phyloP scores from a whole-genome alignment of 805 yeast species.

The Barnettozyma wickerhamii region DNA sequence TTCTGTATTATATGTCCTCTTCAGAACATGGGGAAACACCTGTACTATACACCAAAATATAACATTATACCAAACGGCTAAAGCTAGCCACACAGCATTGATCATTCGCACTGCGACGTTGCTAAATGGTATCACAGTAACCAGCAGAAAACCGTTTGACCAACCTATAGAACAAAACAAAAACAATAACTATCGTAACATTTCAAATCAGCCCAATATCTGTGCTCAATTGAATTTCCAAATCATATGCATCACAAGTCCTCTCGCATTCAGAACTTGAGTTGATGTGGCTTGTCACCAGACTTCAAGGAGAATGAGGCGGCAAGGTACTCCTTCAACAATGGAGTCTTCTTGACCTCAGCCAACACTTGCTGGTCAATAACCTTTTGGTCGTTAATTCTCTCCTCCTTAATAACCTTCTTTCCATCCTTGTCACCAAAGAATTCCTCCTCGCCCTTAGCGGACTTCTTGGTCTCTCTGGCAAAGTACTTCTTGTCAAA shows the following conservation, averaged over 20 bases:
- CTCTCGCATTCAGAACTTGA: slow-evolving; percentile 70
- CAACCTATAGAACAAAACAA: not conserved
- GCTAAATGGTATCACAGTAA: not conserved
- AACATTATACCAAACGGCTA: not conserved
- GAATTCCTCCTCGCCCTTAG: slow-evolving; percentile 89
- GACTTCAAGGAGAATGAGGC: slow-evolving; percentile 93
- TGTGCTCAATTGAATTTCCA: not conserved
- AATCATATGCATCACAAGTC: not conserved
- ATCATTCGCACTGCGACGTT: not conserved
- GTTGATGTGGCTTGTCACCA: slow-evolving; percentile 98
- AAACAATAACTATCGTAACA: slow-evolving; percentile 3
- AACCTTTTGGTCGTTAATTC: slow-evolving; percentile 93
- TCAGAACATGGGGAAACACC: not conserved
- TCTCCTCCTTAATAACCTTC: slow-evolving; percentile 88
- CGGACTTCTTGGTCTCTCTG: slow-evolving; percentile 68
- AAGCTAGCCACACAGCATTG: not conserved
- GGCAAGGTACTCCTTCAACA: slow-evolving; percentile 94
- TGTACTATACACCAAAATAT: slow-evolving; percentile 2
- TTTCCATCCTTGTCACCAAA: slow-evolving; percentile 70
- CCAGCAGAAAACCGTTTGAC: not conserved
- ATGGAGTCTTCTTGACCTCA: slow-evolving; percentile 96
- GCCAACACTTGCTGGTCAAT: slow-evolving; percentile 90
- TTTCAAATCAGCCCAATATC: not conserved
- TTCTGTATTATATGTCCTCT: slow-evolving; percentile 1
- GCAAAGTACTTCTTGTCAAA: slow-evolving; percentile 95